Conservation (phyloP, 2,329 filamentous ascomycete genomes). For the Ophiostoma piceae region DNA sequence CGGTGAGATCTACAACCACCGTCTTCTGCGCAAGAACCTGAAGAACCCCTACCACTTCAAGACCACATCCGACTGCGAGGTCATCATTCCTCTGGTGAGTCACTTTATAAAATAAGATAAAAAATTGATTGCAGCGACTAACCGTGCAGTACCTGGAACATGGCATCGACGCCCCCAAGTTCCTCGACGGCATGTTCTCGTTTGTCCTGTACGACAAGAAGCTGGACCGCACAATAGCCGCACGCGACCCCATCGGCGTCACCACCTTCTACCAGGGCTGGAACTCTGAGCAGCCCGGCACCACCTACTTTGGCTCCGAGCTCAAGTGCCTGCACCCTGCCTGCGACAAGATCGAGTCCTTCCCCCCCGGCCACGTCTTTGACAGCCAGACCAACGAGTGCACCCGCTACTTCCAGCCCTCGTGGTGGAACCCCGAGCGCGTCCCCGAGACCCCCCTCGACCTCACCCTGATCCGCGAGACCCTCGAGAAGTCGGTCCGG, state of each 20-base stretch:
- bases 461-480: constrained; percentile 72
- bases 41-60: constrained; percentile 90
- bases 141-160: constrained; percentile 73
- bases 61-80: constrained; percentile 97
- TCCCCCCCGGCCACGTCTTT: constrained; percentile 93
- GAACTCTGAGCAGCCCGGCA: constrained; percentile 72
- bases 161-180: constrained; percentile 84
- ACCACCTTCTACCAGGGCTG: constrained; percentile 97
- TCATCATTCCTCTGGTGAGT: constrained; percentile 91
- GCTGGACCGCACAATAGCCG: constrained; percentile 85
- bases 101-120: too few species aligned
- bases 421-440: constrained; percentile 80
- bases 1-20: constrained; percentile 99
- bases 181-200: constrained; percentile 99
- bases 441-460: constrained; percentile 77
- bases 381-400: constrained; percentile 85
- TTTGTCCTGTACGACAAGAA: constrained; percentile 97
- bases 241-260: constrained; percentile 92
- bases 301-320: constrained; percentile 95
- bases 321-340: constrained; percentile 88
- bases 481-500: constrained; percentile 83
- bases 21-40: constrained; percentile 81
- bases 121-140: neutral
- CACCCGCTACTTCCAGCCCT: constrained; percentile 84
- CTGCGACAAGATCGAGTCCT: constrained; percentile 90